These are phyloP conservation scores for Vaccinium macrocarpon DNA, from an alignment of 148 eudicot species.

Conservation along the genomic window DNA sequence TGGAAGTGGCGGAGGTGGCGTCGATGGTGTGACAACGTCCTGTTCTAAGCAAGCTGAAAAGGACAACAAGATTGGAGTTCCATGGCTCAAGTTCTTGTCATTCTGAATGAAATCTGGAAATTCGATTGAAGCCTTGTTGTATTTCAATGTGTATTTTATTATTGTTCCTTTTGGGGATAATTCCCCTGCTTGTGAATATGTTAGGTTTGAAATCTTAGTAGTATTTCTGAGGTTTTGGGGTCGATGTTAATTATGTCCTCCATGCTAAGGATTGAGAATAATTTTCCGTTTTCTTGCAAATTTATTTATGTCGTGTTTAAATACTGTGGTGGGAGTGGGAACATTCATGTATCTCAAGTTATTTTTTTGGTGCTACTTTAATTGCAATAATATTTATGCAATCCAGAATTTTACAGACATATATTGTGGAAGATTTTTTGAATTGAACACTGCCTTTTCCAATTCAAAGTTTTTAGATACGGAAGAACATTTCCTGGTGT, in stretches of 20 bases:
- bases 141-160: neutral
- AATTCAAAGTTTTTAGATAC: no score
- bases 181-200: neutral
- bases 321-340: no score
- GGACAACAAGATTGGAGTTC: slow-evolving; percentile 27
- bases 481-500: no score
- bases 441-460: no score
- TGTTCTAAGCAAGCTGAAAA: slow-evolving; percentile 65
- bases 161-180: neutral
- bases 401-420: neutral
- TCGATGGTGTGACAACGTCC: neutral
- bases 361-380: no score
- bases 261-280: neutral
- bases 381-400: neutral
- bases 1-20: slow-evolving; percentile 12
- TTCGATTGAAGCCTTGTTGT: neutral
- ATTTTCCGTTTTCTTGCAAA: neutral
- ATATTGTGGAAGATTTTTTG: no score
- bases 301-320: no score
- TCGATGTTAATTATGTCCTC: neutral
- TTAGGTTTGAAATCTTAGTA: neutral
- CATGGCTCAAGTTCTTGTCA: slow-evolving; percentile 59
- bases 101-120: neutral
- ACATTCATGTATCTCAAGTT: no score
- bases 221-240: neutral